Percentiles rank a stretch among this genome's conserved stretches.
Conservation (phyloP, 805 yeast genomes). For the Cyberlindnera meyerae region DNA sequence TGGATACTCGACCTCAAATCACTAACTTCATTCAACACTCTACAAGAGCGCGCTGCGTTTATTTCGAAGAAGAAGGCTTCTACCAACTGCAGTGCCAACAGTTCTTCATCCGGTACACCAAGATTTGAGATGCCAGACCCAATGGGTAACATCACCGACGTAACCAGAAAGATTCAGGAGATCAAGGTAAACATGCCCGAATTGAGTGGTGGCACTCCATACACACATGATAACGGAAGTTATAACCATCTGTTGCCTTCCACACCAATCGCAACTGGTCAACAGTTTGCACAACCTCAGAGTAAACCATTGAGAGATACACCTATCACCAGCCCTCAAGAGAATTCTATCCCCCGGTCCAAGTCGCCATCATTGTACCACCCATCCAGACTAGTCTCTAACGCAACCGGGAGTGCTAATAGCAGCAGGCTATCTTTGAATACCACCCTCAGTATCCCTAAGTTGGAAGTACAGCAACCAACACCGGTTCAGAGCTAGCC, state of each 20-base stretch:
- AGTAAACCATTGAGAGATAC: slow-evolving; percentile 4
- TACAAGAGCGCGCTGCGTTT: slow-evolving; percentile 18
- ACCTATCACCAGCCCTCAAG: slow-evolving; percentile 8
- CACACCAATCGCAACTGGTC: too few relatives aligned
- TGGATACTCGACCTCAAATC: slow-evolving; percentile 67
- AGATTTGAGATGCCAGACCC: slow-evolving; percentile 19
- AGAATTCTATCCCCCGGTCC: slow-evolving; percentile 9
- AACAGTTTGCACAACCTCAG: too few relatives aligned
- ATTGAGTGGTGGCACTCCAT: slow-evolving; percentile 2
- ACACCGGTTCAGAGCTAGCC: slow-evolving; percentile 8
- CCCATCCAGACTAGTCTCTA: neutral
- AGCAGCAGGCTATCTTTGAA: slow-evolving; percentile 2
- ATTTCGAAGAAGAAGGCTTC: slow-evolving; percentile 1
- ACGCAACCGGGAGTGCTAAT: neutral
- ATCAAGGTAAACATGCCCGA: slow-evolving; percentile 10
- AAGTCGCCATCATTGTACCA: slow-evolving; percentile 5
- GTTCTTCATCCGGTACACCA: slow-evolving; percentile 21
- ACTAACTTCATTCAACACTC: slow-evolving; percentile 38
- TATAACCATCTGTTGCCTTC: slow-evolving; percentile 5
- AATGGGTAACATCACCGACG: slow-evolving; percentile 14
- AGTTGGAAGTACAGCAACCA: slow-evolving; percentile 8
- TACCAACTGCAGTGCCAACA: slow-evolving; percentile 1
- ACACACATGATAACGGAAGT: slow-evolving; percentile 9
- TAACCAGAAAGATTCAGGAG: slow-evolving; percentile 21
- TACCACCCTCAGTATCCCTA: slow-evolving; percentile 4